Evolutionary conservation across 2,329 filamentous ascomycete species (phyloP).

Genomic region (Fusarium sp.): DNA sequence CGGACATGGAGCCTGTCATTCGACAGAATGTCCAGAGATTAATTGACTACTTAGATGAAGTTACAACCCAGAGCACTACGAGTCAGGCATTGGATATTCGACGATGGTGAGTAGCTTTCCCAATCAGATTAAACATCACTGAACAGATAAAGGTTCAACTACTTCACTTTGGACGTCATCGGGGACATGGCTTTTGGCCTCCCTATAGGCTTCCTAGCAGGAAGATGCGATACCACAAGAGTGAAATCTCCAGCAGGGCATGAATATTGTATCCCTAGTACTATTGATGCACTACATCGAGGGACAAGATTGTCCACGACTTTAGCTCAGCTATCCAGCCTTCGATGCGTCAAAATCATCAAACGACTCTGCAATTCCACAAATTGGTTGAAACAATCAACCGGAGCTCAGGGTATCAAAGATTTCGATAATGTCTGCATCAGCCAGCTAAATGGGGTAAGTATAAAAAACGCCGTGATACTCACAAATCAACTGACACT

Average conservation of each 20-base stretch:
- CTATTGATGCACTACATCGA: not conserved
- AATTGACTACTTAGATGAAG: not conserved
- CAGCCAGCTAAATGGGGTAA: not conserved
- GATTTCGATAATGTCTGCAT: not conserved
- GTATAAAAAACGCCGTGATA: accelerated
- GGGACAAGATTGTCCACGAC: not conserved
- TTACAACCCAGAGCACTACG: not conserved
- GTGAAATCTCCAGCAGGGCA: too few species aligned
- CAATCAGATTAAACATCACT: not conserved
- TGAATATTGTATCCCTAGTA: not conserved
- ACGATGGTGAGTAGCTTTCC: not conserved
- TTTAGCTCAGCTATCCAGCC: not conserved
- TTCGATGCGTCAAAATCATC: not conserved
- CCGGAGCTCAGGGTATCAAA: not conserved
- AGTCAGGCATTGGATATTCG: not conserved
- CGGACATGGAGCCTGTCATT: not conserved
- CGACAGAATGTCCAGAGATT: not conserved
- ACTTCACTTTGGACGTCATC: not conserved
- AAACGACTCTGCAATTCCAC: not conserved
- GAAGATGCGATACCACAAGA: not conserved
- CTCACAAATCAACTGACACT: not conserved
- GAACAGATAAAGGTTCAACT: not conserved
- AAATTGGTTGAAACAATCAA: not conserved
- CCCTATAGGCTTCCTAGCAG: not conserved
- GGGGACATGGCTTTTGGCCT: not conserved